These are phyloP conservation scores for Nannochloropsis gaditana DNA, from an alignment of 108 stramenopile genomes.

Conservation along the genomic window DNA sequence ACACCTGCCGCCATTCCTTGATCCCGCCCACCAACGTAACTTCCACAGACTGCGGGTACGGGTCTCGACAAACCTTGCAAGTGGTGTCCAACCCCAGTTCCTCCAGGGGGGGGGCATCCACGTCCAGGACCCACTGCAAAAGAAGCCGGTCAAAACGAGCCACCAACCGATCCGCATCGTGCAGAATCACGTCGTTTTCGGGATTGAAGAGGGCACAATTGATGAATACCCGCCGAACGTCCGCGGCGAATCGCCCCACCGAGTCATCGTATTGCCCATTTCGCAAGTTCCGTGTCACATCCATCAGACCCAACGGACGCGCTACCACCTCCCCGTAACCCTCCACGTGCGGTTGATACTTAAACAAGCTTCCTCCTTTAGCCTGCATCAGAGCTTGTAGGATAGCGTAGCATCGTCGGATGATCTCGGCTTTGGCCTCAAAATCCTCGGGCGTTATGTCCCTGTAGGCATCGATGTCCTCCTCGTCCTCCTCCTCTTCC, in stretches of 20 bases:
- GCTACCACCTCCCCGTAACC: neutral
- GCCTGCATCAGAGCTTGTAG: neutral
- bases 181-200: neutral
- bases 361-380: neutral
- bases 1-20: neutral
- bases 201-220: slow-evolving; percentile 1
- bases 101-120: neutral
- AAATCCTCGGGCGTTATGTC: neutral
- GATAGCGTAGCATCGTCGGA: neutral
- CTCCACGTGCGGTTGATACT: neutral
- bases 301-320: neutral
- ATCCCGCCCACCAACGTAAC: neutral
- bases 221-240: neutral
- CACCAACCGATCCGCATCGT: neutral
- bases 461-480: neutral
- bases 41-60: neutral
- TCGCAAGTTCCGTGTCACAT: neutral
- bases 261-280: neutral
- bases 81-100: neutral
- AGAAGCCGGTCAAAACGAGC: neutral
- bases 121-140: neutral
- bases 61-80: neutral
- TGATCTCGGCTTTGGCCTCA: neutral
- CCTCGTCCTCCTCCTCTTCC: neutral
- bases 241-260: neutral